These are phyloP conservation scores for Pseudogymnoascus sp. DNA, from an alignment of 2,329 filamentous ascomycete species.

Conservation along the genomic window DNA sequence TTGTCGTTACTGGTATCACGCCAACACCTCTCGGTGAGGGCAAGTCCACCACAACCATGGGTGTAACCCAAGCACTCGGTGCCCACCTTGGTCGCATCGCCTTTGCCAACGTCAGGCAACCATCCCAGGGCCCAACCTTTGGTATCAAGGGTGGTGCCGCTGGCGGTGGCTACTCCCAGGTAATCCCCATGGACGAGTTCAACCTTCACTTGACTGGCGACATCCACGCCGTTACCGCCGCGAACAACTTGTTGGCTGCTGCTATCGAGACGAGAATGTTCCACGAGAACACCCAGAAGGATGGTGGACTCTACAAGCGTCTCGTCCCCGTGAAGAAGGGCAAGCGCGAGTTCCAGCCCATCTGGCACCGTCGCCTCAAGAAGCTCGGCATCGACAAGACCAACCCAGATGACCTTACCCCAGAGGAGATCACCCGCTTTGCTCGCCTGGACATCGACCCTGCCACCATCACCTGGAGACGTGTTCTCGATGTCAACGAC, in stretches of 20 bases:
- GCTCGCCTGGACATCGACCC: conserved; percentile 95
- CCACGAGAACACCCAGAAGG: conserved; percentile 93
- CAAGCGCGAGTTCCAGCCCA: conserved; percentile 74
- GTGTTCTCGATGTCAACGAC: conserved; percentile 96
- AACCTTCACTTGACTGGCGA: conserved; percentile 96
- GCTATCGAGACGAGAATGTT: conserved; percentile 98
- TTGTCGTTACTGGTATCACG: conserved; percentile 92
- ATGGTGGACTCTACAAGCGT: conserved; percentile 78
- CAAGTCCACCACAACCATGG: conserved; percentile 97
- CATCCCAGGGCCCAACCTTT: conserved; percentile 94
- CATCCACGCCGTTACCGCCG: conserved; percentile 93
- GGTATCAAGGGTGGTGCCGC: conserved; percentile 98
- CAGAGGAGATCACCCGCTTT: conserved; percentile 81
- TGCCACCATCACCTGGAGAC: conserved; percentile 93
- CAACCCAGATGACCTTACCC: conserved; percentile 80
- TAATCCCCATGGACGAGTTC: conserved; percentile 99
- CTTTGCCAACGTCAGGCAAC: conserved; percentile 95
- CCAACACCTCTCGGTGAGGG: conserved; percentile 95
- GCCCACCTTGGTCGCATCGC: conserved; percentile 81
- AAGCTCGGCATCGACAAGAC: conserved; percentile 96
- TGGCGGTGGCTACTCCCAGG: conserved; percentile 95
- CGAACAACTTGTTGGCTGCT: conserved; percentile 93
- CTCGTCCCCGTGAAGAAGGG: conserved; percentile 88
- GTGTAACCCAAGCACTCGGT: conserved; percentile 84
- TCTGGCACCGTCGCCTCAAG: conserved; percentile 90